A percentile compares a stretch with the other conserved stretches of the same genome.
Conservation (phyloP, 306 rosid species). For the Crataegus laevigata region DNA sequence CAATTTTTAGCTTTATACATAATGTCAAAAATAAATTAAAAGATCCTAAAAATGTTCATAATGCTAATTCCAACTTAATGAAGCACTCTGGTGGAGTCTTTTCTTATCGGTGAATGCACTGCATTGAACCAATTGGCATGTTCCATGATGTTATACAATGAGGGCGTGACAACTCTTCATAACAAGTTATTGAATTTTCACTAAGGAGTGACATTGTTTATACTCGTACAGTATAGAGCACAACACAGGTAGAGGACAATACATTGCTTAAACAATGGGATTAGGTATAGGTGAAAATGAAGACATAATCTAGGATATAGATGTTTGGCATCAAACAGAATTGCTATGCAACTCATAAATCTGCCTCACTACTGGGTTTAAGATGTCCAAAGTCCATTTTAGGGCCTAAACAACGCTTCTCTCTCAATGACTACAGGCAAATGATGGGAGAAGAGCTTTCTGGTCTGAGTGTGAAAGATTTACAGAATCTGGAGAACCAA, state of each 20-base stretch:
- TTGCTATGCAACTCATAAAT: background rate
- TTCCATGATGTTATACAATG: background rate
- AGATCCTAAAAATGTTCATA: background rate
- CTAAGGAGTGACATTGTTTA: background rate
- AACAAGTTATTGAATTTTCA: background rate
- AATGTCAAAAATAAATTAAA: background rate
- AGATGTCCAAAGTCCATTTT: conserved; percentile 5
- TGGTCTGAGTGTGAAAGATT: conserved; percentile 56
- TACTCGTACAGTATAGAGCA: background rate
- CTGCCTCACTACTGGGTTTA: background rate
- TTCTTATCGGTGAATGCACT: background rate
- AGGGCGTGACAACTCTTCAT: background rate
- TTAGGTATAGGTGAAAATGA: background rate
- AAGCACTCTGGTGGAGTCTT: background rate
- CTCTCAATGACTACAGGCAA: conserved; percentile 42
- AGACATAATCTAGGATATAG: background rate
- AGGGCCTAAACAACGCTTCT: conserved; percentile 6
- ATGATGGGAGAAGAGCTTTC: conserved; percentile 92
- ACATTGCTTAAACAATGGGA: background rate
- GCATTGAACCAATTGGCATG: background rate
- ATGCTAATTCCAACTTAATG: background rate
- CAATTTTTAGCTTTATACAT: background rate
- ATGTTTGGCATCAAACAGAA: background rate
- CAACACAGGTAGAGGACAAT: background rate
- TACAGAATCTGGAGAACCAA: conserved; percentile 65